Percentiles rank a stretch among this genome's conserved stretches.
Conservation (phyloP, 257 asterid genomes). For the Henckelia pumila region DNA sequence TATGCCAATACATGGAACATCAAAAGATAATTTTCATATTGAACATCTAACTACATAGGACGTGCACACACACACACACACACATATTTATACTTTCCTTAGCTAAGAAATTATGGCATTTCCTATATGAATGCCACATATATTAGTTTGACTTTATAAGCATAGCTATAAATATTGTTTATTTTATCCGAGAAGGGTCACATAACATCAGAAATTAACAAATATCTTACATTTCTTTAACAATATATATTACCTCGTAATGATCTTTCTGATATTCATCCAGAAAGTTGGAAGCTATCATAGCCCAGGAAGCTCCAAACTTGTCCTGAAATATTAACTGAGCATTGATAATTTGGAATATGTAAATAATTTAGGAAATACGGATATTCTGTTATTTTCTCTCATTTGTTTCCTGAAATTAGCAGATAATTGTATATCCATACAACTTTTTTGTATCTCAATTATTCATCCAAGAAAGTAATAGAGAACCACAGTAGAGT, state of each 20-base stretch:
- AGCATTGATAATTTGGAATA: not conserved
- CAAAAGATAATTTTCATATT: conserved; percentile 2
- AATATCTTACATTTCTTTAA: not conserved
- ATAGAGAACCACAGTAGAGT: not conserved
- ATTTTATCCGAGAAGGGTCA: too few species aligned
- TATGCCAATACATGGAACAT: not conserved
- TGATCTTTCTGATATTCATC: conserved; percentile 67
- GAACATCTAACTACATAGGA: not conserved
- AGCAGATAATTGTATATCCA: too few species aligned
- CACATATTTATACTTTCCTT: not conserved
- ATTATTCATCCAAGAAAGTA: not conserved
- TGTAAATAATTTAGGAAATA: not conserved
- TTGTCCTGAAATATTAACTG: conserved; percentile 55
- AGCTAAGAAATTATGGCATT: not conserved
- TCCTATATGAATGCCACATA: not conserved
- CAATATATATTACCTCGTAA: conserved; percentile 58
- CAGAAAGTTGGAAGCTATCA: conserved; percentile 72
- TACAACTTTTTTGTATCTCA: not conserved
- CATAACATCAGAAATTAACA: not conserved
- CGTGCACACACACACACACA: not conserved
- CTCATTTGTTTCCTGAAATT: not conserved
- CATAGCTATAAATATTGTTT: not conserved
- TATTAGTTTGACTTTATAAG: not conserved
- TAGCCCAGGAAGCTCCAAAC: conserved; percentile 80
- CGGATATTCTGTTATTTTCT: not conserved